Percentiles rank a stretch among this genome's conserved stretches.
Conservation (phyloP, 148 eudicot species). For the Rhododendron kiyosumense region DNA sequence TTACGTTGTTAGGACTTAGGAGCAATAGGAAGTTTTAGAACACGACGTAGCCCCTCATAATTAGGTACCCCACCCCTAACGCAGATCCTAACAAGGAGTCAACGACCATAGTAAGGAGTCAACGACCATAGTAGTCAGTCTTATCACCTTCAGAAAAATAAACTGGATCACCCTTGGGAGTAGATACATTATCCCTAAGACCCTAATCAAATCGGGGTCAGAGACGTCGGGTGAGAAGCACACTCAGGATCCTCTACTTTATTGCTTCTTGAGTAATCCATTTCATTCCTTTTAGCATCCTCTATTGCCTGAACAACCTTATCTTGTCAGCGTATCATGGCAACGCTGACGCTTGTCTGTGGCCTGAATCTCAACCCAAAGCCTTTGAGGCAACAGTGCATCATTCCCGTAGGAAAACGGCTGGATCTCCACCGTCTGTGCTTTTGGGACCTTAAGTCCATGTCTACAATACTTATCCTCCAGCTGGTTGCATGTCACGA, state of each 20-base stretch:
- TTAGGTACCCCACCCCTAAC: not conserved
- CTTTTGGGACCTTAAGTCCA: not conserved
- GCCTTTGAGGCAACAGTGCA: not conserved
- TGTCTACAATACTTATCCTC: not conserved
- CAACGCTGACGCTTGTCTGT: not conserved
- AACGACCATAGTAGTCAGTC: not conserved
- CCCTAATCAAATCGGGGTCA: not conserved
- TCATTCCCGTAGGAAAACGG: too few species aligned
- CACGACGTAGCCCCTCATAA: not conserved
- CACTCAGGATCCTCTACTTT: not conserved
- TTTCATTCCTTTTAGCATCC: too few species aligned
- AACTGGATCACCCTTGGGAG: not conserved
- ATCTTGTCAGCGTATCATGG: not conserved
- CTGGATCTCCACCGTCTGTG: not conserved
- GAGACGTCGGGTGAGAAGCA: not conserved
- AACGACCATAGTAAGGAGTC: too few species aligned
- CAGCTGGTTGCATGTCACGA: not conserved
- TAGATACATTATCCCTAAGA: not conserved
- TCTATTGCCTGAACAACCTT: too few species aligned
- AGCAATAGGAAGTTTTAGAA: not conserved
- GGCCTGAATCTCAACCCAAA: not conserved
- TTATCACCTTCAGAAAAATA: not conserved
- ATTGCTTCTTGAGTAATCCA: not conserved
- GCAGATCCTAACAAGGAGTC: not conserved
- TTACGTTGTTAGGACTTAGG: not conserved